These are phyloP conservation scores for Pleurotus cornucopiae DNA, from an alignment of 768 basidiomycete species.

Conservation along the genomic window DNA sequence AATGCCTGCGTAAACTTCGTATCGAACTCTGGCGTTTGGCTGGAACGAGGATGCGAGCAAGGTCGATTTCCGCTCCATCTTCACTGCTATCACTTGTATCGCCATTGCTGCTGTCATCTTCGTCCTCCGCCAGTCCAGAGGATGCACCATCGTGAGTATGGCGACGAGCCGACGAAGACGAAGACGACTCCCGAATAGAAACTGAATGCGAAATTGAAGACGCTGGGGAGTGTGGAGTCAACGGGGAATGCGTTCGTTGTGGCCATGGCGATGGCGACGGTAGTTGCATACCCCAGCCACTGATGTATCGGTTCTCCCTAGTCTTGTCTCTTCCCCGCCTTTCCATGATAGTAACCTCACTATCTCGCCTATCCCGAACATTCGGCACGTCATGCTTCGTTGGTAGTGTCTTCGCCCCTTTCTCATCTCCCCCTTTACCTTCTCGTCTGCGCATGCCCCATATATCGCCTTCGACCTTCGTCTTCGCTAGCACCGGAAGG, in stretches of 20 bases:
- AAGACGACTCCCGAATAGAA: neutral
- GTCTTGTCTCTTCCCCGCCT: slow-evolving; percentile 5
- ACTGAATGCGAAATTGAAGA: neutral
- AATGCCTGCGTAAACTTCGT: slow-evolving; percentile 62
- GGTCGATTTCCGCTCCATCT: slow-evolving; percentile 52
- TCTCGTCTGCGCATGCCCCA: slow-evolving; percentile 30
- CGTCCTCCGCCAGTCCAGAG: slow-evolving; percentile 16
- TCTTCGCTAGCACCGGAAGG: slow-evolving; percentile 62
- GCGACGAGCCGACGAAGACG: neutral
- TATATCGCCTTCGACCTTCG: slow-evolving; percentile 53
- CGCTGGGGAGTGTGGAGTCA: slow-evolving; percentile 9
- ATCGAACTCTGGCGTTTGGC: slow-evolving; percentile 74
- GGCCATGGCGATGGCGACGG: slow-evolving; percentile 9
- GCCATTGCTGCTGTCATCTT: slow-evolving; percentile 23
- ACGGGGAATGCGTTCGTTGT: neutral
- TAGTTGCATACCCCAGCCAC: slow-evolving; percentile 25
- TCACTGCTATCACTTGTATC: slow-evolving; percentile 32
- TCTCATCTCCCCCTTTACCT: slow-evolving; percentile 2
- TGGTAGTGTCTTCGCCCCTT: neutral
- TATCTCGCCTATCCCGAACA: neutral
- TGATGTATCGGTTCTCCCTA: slow-evolving; percentile 23
- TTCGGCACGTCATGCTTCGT: neutral
- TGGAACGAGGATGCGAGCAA: slow-evolving; percentile 64
- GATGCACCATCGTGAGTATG: neutral
- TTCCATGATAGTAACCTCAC: slow-evolving; percentile 8